Evolutionary conservation across 352 stramenopile species (phyloP).

Genomic region (Globisporangium recalcitrans): DNA sequence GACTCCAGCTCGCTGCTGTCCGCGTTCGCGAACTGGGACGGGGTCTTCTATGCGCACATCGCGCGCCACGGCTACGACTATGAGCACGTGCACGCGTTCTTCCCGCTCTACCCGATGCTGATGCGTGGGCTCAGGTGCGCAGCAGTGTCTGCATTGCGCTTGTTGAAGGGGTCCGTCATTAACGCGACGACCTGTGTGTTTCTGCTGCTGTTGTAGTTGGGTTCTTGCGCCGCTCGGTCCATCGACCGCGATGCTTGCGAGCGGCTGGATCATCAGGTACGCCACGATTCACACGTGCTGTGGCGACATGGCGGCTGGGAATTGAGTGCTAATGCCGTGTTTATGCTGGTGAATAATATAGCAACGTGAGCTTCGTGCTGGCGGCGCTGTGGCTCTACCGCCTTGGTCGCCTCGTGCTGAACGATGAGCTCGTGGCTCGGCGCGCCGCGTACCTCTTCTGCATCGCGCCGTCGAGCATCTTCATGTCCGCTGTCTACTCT

Average conservation of each 20-base stretch:
- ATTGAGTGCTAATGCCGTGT: neutral
- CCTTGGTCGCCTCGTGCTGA: slow-evolving; percentile 49
- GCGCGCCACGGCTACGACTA: slow-evolving; percentile 73
- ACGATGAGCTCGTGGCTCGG: slow-evolving; percentile 44
- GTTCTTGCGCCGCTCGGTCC: slow-evolving; percentile 19
- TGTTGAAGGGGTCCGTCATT: too few species aligned
- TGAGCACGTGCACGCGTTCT: slow-evolving; percentile 84
- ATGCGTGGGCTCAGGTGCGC: slow-evolving; percentile 24
- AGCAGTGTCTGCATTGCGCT: neutral
- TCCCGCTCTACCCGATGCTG: slow-evolving; percentile 70
- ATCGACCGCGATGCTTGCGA: slow-evolving; percentile 24
- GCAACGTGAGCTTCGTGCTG: slow-evolving; percentile 71
- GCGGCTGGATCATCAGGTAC: slow-evolving; percentile 53
- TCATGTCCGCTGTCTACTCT: slow-evolving; percentile 78
- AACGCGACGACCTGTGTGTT: neutral
- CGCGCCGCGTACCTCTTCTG: slow-evolving; percentile 73
- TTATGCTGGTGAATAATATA: slow-evolving; percentile 14
- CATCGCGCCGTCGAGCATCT: slow-evolving; percentile 70
- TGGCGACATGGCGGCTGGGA: neutral
- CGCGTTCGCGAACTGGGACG: slow-evolving; percentile 78
- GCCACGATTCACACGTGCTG: neutral
- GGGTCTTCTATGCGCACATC: slow-evolving; percentile 78
- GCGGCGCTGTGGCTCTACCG: slow-evolving; percentile 68
- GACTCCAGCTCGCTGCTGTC: slow-evolving; percentile 23
- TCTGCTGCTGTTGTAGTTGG: slow-evolving; percentile 6